These are phyloP conservation scores for Chlorella sp. DNA, from an alignment of 139 green algal species.

Conservation along the genomic window DNA sequence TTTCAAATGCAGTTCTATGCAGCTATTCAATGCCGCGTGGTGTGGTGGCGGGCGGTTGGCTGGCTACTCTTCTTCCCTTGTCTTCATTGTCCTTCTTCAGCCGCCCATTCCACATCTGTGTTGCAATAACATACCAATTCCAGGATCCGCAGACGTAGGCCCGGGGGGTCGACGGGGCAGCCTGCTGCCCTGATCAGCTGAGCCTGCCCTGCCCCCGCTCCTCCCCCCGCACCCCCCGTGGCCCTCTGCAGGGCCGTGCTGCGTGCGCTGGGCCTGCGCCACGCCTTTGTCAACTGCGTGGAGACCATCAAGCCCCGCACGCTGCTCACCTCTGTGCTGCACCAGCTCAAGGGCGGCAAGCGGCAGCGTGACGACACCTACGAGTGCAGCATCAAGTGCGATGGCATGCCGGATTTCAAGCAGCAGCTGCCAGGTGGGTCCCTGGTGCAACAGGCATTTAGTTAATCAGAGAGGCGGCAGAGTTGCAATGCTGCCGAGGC, in stretches of 20 bases:
- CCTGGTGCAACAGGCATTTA: too few relatives aligned
- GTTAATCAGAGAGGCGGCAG: background rate
- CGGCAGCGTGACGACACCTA: slow-evolving; percentile 39
- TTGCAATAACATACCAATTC: too few relatives aligned
- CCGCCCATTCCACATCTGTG: too few relatives aligned
- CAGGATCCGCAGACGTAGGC: too few relatives aligned
- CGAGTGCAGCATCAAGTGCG: slow-evolving; percentile 16
- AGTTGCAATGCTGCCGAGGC: background rate
- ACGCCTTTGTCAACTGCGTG: slow-evolving; percentile 52
- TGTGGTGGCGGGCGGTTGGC: too few relatives aligned
- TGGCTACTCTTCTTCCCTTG: too few relatives aligned
- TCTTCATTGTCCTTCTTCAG: too few relatives aligned
- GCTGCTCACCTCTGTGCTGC: slow-evolving; percentile 45
- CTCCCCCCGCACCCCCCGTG: background rate
- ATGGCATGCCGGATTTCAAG: slow-evolving; percentile 51
- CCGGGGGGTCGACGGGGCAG: too few relatives aligned
- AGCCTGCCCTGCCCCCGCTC: too few relatives aligned
- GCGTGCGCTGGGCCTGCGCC: background rate
- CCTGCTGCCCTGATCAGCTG: too few relatives aligned
- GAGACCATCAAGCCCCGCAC: slow-evolving; percentile 28
- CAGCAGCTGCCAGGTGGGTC: slow-evolving; percentile 32
- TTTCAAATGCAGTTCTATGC: too few relatives aligned
- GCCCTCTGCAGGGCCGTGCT: slow-evolving; percentile 41
- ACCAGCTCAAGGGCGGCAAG: slow-evolving; percentile 56
- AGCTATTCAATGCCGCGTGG: too few relatives aligned